Conservation (phyloP, 768 basidiomycete species). For the Boletus pseudopeckii region DNA sequence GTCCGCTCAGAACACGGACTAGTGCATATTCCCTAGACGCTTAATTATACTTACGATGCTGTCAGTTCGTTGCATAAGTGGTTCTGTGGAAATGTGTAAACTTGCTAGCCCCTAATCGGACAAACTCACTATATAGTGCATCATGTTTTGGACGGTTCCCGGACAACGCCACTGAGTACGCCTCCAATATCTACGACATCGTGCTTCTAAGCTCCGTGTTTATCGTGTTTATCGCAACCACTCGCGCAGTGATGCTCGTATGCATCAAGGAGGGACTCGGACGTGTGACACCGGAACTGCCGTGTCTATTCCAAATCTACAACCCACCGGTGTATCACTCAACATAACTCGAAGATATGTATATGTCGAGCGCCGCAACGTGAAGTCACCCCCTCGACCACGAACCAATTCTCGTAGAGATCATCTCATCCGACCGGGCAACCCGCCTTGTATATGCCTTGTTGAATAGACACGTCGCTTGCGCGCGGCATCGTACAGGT, state of each 20-base stretch:
- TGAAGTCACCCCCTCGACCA: neutral
- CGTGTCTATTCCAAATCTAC: neutral
- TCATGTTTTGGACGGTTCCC: too few species aligned
- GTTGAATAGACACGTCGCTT: slow-evolving; percentile 14
- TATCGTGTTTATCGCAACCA: neutral
- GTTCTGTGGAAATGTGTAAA: neutral
- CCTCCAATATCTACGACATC: too few species aligned
- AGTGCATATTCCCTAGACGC: neutral
- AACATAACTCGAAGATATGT: neutral
- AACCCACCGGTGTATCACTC: neutral
- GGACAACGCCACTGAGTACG: too few species aligned
- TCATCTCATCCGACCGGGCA: neutral
- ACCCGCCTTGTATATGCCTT: neutral
- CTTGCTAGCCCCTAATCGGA: neutral
- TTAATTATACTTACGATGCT: neutral
- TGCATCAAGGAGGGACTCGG: too few species aligned
- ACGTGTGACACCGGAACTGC: neutral
- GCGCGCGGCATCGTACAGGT: slow-evolving; percentile 10
- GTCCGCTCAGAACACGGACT: neutral
- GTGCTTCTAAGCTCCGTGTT: too few species aligned
- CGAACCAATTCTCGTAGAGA: neutral
- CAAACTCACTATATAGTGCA: too few species aligned
- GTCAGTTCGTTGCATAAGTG: too few species aligned
- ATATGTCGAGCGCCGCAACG: neutral
- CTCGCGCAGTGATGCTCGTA: neutral